phyloP scores from a whole-genome alignment of 2,329 filamentous ascomycete genomes.

The Lasiodiplodia hormozganensis region DNA sequence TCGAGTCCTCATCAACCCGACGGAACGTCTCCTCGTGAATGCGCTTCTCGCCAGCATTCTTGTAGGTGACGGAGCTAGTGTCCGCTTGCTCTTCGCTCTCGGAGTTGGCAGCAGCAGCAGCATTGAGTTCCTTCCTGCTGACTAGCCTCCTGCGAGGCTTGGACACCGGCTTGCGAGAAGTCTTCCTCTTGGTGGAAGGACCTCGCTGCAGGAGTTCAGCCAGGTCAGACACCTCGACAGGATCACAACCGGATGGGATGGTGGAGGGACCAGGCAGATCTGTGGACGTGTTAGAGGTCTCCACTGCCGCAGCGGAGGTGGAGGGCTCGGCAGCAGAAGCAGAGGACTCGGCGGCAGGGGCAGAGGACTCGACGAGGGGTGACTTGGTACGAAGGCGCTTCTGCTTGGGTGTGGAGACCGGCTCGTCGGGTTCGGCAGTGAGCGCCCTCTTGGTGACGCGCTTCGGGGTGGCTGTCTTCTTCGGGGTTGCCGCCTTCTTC shows the following conservation, averaged over 20 bases:
- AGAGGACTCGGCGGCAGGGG: too few species aligned
- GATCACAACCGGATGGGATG: too few species aligned
- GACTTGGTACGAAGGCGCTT: too few species aligned
- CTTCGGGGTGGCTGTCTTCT: too few species aligned
- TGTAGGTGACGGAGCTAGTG: not conserved
- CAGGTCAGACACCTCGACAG: not conserved
- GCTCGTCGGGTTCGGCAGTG: too few species aligned
- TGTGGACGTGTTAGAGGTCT: too few species aligned
- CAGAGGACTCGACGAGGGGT: too few species aligned
- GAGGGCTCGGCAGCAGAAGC: too few species aligned
- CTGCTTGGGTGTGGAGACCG: accelerated
- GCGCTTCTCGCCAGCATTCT: not conserved
- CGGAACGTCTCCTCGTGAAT: not conserved
- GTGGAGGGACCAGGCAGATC: not conserved
- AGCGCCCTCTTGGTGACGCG: too few species aligned
- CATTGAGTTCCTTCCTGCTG: not conserved
- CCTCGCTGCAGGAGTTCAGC: not conserved
- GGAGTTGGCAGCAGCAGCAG: not conserved
- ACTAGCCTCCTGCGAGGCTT: not conserved
- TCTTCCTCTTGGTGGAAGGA: not conserved
- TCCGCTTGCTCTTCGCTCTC: not conserved
- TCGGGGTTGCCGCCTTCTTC: too few species aligned
- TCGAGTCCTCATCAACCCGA: not conserved
- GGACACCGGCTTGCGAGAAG: not conserved
- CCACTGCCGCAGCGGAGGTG: too few species aligned